Base-by-base conservation (phyloP, 1,284 basidiomycete genomes). In the Xerocomus nothofagi region DNA sequence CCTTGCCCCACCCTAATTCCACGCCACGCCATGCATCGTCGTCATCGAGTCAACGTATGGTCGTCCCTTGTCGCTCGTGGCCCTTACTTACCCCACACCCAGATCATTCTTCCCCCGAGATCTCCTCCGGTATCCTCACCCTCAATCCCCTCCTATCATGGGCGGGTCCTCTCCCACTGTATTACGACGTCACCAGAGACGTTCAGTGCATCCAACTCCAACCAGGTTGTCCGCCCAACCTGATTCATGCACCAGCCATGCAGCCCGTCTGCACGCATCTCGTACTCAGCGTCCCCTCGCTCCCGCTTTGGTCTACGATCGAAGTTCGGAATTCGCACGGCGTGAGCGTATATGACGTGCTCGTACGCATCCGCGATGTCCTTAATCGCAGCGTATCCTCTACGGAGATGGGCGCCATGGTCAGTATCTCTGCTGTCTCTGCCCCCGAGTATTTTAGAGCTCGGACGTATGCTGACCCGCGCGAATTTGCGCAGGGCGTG, bases 401-500 rank as follows among this genome's bases (percentile, higher is more conserved):
- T 4, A 14, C 54, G 15, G 65, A 70, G 51, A 61, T 60, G 63
- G 47, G 47, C 23, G n/a, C 54, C 29, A 49, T 67, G 52, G 66
- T 60, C 47, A 54, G 56, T 56, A 9, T 39, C 39, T 50, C 44
- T 33, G 50, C 49, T 49, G 53, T 40, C 45, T 41, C 39, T 46
- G 63, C 55, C 51, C 56, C 64, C 47, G 63, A 65, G 24, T 70
- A 53, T 20, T 70, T 67, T 50, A 52, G 59, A 53, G 59, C 50
- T 39, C 49, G 66, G 54, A 56, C 63, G 7, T 33, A 17, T 45
- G 45, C 63, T 59, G 68, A 68, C 52, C 65, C 61, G 59, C 55
- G 65, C 57, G 65, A 70, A 63, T 66, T 53, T 57, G 63, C 54
- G 54, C 65, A 70, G 56, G 65, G 65, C 6, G 47, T 66, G 30